Evolutionary conservation across 208 protist species (phyloP).

Genomic region (Trypanosoma brucei): DNA sequence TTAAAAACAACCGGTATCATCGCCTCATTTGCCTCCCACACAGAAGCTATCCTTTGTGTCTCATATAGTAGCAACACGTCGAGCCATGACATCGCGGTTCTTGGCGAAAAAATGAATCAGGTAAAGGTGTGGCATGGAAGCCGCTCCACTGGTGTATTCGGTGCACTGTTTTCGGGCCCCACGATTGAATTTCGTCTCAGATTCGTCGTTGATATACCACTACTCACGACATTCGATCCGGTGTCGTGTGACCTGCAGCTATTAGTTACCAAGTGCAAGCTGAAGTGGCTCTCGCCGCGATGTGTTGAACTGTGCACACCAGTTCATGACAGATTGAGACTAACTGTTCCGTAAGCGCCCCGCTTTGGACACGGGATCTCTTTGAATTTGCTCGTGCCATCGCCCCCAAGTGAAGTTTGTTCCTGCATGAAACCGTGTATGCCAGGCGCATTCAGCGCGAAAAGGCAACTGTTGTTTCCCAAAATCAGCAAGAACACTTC

Average conservation of each 20-base stretch:
- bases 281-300: constrained; percentile 80
- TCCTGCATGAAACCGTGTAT: too few species aligned
- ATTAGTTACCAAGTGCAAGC: constrained; percentile 36
- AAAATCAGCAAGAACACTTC: too few species aligned
- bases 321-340: constrained; percentile 61
- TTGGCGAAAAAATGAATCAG: constrained; percentile 54
- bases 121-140: constrained; percentile 64
- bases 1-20: constrained; percentile 53
- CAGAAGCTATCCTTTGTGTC: constrained; percentile 44
- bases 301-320: constrained; percentile 74
- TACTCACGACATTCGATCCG: neutral
- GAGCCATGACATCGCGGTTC: constrained; percentile 63
- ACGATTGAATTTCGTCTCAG: constrained; percentile 19
- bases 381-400: neutral
- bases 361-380: neutral
- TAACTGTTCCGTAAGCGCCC: constrained; percentile 23
- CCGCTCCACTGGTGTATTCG: constrained; percentile 15
- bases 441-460: too few species aligned
- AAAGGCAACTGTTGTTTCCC: too few species aligned
- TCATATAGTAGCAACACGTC: constrained; percentile 72
- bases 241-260: constrained; percentile 6
- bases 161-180: constrained; percentile 17
- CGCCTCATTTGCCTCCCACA: constrained; percentile 54
- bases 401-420: neutral
- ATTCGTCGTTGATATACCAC: constrained; percentile 18